Conservation (phyloP, 2,329 filamentous ascomycete species). For the Penicillium decumbens region DNA sequence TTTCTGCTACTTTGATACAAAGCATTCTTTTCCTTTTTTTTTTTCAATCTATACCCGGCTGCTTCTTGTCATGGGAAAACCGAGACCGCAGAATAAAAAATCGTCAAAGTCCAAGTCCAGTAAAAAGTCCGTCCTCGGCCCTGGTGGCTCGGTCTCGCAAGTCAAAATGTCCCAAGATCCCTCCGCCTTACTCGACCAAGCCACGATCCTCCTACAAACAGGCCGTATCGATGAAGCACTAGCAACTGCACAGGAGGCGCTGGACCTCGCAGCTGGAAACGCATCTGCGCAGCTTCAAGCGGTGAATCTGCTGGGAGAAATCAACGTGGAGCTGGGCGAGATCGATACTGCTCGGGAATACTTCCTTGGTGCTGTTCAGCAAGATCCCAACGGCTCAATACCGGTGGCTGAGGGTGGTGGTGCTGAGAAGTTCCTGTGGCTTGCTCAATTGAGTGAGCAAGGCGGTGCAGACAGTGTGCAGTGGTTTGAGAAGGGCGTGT, state of each 20-base stretch:
- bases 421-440: slow-evolving; percentile 88
- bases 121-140: slow-evolving; percentile 43
- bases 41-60: not conserved
- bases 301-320: slow-evolving; percentile 73
- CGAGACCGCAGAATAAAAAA: slow-evolving; percentile 47
- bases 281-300: slow-evolving; percentile 50
- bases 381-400: slow-evolving; percentile 70
- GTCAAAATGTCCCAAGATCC: slow-evolving; percentile 49
- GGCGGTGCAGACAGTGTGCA: slow-evolving; percentile 57
- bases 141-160: slow-evolving; percentile 38
- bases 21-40: not conserved
- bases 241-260: slow-evolving; percentile 50
- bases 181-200: slow-evolving; percentile 54
- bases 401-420: slow-evolving; percentile 72
- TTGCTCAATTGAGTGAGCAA: slow-evolving; percentile 77
- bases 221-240: slow-evolving; percentile 57
- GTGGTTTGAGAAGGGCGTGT: slow-evolving; percentile 63
- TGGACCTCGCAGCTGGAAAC: slow-evolving; percentile 36
- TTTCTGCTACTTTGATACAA: slow-evolving; percentile 2
- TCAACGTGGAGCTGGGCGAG: slow-evolving; percentile 77
- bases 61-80: slow-evolving; percentile 47
- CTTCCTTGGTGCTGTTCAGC: slow-evolving; percentile 67
- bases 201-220: slow-evolving; percentile 54
- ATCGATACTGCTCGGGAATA: slow-evolving; percentile 66
- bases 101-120: slow-evolving; percentile 39